phyloP scores from a whole-genome alignment of 805 yeast genomes.

The Yarrowia alimentaria region DNA sequence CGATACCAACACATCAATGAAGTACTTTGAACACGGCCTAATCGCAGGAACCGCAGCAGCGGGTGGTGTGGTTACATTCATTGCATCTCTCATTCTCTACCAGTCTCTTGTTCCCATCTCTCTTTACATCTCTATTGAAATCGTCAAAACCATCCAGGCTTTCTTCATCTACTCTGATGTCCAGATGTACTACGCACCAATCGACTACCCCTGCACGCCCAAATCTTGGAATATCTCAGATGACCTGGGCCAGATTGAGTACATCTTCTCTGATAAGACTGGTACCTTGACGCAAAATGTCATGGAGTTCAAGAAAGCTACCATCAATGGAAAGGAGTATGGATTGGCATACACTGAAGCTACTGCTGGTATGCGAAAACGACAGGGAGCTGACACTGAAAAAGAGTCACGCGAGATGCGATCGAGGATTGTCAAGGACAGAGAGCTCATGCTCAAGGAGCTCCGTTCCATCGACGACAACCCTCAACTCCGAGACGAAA shows the following conservation, averaged over 20 bases:
- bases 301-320: slow-evolving; percentile 80
- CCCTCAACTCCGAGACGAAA: slow-evolving; percentile 52
- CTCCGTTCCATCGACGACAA: slow-evolving; percentile 44
- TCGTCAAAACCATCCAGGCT: slow-evolving; percentile 76
- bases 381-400: slow-evolving; percentile 63
- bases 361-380: slow-evolving; percentile 62
- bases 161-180: slow-evolving; percentile 70
- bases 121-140: slow-evolving; percentile 73
- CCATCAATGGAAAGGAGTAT: slow-evolving; percentile 65
- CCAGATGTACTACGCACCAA: slow-evolving; percentile 63
- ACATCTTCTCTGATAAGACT: slow-evolving; percentile 78
- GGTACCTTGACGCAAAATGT: slow-evolving; percentile 82
- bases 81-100: slow-evolving; percentile 70
- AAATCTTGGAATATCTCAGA: slow-evolving; percentile 84
- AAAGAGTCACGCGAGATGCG: slow-evolving; percentile 51
- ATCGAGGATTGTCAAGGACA: slow-evolving; percentile 48
- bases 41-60: slow-evolving; percentile 60
- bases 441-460: slow-evolving; percentile 48
- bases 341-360: slow-evolving; percentile 79
- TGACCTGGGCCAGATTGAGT: slow-evolving; percentile 81
- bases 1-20: slow-evolving; percentile 46
- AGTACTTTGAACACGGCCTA: slow-evolving; percentile 61
- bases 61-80: slow-evolving; percentile 68
- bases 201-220: slow-evolving; percentile 79
- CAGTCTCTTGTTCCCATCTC: slow-evolving; percentile 81